These are phyloP conservation scores for Carex scoparia DNA, from an alignment of 176 grass and related monocot genomes.

Conservation along the genomic window DNA sequence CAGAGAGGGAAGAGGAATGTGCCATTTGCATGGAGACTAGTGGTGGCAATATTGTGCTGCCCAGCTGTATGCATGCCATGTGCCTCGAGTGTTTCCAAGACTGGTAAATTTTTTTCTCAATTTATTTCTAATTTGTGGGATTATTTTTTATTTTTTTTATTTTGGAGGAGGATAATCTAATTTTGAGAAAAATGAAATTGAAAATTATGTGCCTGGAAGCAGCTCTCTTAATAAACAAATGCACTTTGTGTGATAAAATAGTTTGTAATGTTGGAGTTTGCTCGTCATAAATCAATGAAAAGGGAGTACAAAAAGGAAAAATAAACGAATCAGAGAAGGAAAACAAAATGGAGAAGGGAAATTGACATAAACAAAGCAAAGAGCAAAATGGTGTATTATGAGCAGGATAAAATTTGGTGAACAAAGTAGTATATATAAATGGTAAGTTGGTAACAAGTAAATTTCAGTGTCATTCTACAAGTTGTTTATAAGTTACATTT, in stretches of 20 bases:
- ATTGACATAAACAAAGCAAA: not conserved
- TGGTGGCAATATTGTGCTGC: slow-evolving; percentile 58
- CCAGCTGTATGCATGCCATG: slow-evolving; percentile 81
- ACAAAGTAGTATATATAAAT: too few relatives aligned
- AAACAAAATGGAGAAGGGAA: not conserved
- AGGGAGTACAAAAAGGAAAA: not conserved
- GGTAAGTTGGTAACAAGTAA: not conserved
- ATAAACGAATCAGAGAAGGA: not conserved
- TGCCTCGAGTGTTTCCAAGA: slow-evolving; percentile 91
- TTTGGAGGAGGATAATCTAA: not conserved
- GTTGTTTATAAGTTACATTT: not conserved
- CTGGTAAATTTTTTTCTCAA: slow-evolving; percentile 40
- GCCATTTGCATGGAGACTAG: slow-evolving; percentile 92
- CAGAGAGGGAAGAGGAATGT: slow-evolving; percentile 89
- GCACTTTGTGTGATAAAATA: not conserved
- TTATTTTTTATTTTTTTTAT: not conserved
- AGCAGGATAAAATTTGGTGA: too few relatives aligned
- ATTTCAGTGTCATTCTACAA: not conserved
- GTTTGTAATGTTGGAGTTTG: not conserved
- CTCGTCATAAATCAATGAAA: not conserved
- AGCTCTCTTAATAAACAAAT: not conserved
- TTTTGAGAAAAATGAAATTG: slow-evolving; percentile 8
- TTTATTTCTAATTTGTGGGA: slow-evolving; percentile 4
- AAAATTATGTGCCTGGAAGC: not conserved
- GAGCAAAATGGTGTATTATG: not conserved